phyloP scores from a whole-genome alignment of 257 asterid genomes.

The Euphrasia confusa region DNA sequence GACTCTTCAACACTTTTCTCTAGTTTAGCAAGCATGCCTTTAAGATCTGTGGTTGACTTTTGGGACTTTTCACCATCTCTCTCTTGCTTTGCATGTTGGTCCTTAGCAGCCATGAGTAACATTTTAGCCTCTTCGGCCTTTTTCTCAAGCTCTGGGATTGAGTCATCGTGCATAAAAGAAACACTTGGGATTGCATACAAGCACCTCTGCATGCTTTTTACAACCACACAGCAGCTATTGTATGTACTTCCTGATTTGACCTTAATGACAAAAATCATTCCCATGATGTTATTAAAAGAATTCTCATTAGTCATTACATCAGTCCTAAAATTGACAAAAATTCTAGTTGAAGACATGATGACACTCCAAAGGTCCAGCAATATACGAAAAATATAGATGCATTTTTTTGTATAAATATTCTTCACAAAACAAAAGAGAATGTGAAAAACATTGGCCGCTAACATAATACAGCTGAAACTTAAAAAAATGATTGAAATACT shows the following conservation, averaged over 20 bases:
- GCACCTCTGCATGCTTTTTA: slow-evolving; percentile 80
- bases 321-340: not conserved
- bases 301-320: not conserved
- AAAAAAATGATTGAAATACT: slow-evolving; percentile 1
- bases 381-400: no score
- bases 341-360: not conserved
- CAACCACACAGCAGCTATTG: slow-evolving; percentile 90
- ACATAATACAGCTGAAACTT: slow-evolving; percentile 7
- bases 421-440: no score
- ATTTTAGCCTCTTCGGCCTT: slow-evolving; percentile 51
- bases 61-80: slow-evolving; percentile 33
- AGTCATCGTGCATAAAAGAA: slow-evolving; percentile 44
- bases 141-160: slow-evolving; percentile 49
- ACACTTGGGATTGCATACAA: slow-evolving; percentile 76
- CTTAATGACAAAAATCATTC: slow-evolving; percentile 37
- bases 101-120: slow-evolving; percentile 48
- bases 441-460: not conserved
- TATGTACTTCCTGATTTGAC: slow-evolving; percentile 70
- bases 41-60: slow-evolving; percentile 24
- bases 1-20: slow-evolving; percentile 59
- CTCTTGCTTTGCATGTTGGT: slow-evolving; percentile 35
- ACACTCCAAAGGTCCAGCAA: no score
- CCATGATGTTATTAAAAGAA: slow-evolving; percentile 31
- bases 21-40: slow-evolving; percentile 45
- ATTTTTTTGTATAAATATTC: no score